Conservation (phyloP, 495 filamentous ascomycete species). For the Letharia columbiana region DNA sequence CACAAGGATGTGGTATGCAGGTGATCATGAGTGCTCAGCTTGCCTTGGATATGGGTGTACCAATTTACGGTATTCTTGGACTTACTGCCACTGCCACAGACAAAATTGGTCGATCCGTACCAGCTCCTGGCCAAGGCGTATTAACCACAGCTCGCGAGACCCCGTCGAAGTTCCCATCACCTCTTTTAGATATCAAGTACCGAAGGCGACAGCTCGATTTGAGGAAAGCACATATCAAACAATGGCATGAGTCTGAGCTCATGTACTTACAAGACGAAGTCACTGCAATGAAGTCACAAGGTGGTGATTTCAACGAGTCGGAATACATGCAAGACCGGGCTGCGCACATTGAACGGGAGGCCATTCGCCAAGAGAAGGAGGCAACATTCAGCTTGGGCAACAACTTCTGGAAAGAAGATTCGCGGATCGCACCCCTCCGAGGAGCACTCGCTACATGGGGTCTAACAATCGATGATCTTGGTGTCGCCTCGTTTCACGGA, state of each 20-base stretch:
- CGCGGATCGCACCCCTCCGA: constrained; percentile 86
- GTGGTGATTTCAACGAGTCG: constrained; percentile 57
- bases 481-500: constrained; percentile 94
- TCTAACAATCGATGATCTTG: constrained; percentile 92
- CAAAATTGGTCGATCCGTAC: constrained; percentile 96
- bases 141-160: constrained; percentile 95
- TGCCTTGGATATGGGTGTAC: constrained; percentile 96
- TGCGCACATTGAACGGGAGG: constrained; percentile 81
- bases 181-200: constrained; percentile 93
- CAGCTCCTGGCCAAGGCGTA: constrained; percentile 92
- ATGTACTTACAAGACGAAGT: constrained; percentile 88
- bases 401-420: constrained; percentile 95
- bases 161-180: constrained; percentile 82
- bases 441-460: constrained; percentile 96
- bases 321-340: constrained; percentile 84
- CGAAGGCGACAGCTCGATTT: constrained; percentile 88
- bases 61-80: constrained; percentile 90
- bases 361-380: constrained; percentile 81
- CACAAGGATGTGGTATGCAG: constrained; percentile 95
- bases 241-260: constrained; percentile 92
- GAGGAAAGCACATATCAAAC: constrained; percentile 81
- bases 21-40: constrained; percentile 96
- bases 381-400: constrained; percentile 86
- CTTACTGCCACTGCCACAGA: constrained; percentile 96
- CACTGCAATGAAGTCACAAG: constrained; percentile 79